Base-by-base conservation (phyloP, 2,329 filamentous ascomycete species). In the Ascochyta lentis region DNA sequence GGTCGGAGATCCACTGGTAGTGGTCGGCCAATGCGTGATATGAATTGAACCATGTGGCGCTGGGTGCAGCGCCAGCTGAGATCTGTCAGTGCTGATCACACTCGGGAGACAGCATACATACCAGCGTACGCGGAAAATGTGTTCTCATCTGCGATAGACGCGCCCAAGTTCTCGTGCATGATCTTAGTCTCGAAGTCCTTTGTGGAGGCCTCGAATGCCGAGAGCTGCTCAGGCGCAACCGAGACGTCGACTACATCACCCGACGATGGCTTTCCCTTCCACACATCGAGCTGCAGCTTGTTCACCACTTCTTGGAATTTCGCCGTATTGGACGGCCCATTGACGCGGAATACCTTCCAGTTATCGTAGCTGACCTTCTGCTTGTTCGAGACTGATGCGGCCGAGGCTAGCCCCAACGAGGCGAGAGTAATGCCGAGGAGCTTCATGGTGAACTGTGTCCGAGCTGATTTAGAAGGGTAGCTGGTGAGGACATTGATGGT, bases 81-180 rank as follows among this genome's bases (percentile, higher is more conserved):
- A 15, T 1, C 3, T 19, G 23, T 72, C 63, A 72, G 68, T 47
- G 54, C 33, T 15, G 37, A 31, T 48, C 47, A n/a, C 58, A 31
- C 19, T 16, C 15, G 39, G 3, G 15, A 33, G 23, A 4, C 16
- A 12, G 10, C 22, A 1, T 39, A 41, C 54, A 24, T 70, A 74
- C 72, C 67, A 44, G 70, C 67, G 68, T 72, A 74, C 22, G 68
- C 58, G 35, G 61, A 51, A 52, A 72, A 72, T 3, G 55, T 54
- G 12, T 67, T 58, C 56, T 76, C 74, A 10, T 66, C 62, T 12
- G 68, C 57, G 45, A 76, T 74, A 7, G 72, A 71, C n/a, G 60
- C 56, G 27, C 74, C 74, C 51, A 76, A 67, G 19, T 76, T 66
- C n/a, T 73, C 67, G 50, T 76, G 72, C 69, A 76, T 75, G 38